Evolutionary conservation across 2,329 filamentous ascomycete species (phyloP).

Genomic region (Cytospora piceae): DNA sequence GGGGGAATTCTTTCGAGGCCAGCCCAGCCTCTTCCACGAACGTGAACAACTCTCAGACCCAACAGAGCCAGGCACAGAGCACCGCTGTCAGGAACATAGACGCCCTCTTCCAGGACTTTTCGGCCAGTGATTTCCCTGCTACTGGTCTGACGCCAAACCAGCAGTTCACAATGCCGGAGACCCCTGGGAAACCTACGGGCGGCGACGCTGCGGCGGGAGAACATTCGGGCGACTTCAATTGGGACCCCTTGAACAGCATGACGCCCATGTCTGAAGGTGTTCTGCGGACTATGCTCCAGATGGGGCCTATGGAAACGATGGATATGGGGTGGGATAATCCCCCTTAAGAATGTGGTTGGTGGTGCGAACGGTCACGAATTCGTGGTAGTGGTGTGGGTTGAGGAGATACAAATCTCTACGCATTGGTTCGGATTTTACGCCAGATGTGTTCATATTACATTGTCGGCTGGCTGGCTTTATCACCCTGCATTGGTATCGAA

Average conservation of each 20-base stretch:
- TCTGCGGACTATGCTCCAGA: constrained; percentile 59
- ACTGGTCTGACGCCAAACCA: constrained; percentile 42
- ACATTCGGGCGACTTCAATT: constrained; percentile 41
- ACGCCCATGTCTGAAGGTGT: constrained; percentile 62
- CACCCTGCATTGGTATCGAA: neutral
- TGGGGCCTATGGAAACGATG: constrained; percentile 65
- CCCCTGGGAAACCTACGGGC: constrained; percentile 39
- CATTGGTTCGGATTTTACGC: neutral
- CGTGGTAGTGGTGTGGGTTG: neutral
- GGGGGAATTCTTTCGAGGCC: constrained; percentile 53
- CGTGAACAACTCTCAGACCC: constrained; percentile 38
- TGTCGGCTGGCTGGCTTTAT: constrained; percentile 1
- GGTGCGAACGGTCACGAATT: neutral
- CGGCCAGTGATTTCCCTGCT: constrained; percentile 41
- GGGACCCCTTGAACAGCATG: constrained; percentile 44
- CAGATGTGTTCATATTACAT: neutral
- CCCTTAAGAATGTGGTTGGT: constrained; percentile 25
- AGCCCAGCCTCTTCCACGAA: constrained; percentile 54
- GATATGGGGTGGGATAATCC: constrained; percentile 53
- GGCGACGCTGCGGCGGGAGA: constrained; percentile 6
- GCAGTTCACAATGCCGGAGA: constrained; percentile 43
- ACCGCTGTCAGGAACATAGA: constrained; percentile 43
- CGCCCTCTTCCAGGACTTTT: constrained; percentile 46
- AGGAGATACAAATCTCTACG: neutral
- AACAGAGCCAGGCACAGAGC: constrained; percentile 36